Evolutionary conservation across 345 rosid genomes (phyloP).

Genomic region (Camelina hispida): DNA sequence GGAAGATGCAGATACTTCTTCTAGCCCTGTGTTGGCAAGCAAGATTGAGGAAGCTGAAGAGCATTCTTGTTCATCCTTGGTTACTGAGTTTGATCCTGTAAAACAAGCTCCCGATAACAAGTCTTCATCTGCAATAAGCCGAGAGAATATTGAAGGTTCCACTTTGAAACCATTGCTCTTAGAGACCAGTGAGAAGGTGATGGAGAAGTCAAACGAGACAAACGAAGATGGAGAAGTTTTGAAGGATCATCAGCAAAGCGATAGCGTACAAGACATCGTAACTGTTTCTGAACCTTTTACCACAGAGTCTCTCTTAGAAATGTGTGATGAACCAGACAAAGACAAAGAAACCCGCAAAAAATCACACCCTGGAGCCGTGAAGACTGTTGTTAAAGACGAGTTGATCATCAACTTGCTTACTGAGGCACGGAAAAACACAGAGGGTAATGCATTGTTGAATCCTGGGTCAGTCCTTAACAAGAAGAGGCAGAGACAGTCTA

Average conservation of each 20-base stretch:
- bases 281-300: conserved; percentile 47
- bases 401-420: conserved; percentile 35
- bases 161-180: conserved; percentile 19
- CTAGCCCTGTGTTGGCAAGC: conserved; percentile 34
- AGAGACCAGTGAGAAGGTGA: conserved; percentile 28
- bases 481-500: conserved; percentile 37
- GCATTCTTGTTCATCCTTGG: conserved; percentile 45
- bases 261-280: conserved; percentile 33
- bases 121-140: conserved; percentile 37
- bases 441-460: conserved; percentile 43
- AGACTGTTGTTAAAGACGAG: conserved; percentile 41
- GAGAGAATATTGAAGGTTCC: conserved; percentile 27
- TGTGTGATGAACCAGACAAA: conserved; percentile 46
- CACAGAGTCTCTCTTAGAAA: conserved; percentile 47
- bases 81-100: conserved; percentile 46
- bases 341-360: conserved; percentile 36
- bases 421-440: conserved; percentile 42
- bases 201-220: conserved; percentile 32
- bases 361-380: conserved; percentile 39
- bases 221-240: conserved; percentile 38
- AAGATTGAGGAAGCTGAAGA: conserved; percentile 48
- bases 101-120: conserved; percentile 26
- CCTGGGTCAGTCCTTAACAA: conserved; percentile 35
- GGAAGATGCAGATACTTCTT: conserved; percentile 39
- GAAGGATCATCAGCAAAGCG: conserved; percentile 36